These are phyloP conservation scores for Mortierella sp. DNA, from an alignment of 371 early-diverging fungal genomes.

Conservation along the genomic window DNA sequence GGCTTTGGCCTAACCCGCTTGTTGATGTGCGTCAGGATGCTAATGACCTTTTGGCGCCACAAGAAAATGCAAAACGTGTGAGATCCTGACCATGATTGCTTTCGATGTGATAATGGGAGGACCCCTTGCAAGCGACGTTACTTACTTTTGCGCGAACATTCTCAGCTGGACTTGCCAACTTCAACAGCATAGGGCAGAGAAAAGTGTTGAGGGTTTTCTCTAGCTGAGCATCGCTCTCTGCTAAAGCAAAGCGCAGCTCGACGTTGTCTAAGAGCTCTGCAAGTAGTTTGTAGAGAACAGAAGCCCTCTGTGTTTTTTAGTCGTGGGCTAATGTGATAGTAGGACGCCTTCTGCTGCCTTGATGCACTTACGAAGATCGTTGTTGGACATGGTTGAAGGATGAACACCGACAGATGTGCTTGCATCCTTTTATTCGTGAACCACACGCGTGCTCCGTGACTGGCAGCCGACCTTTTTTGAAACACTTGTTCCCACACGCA, in stretches of 20 bases:
- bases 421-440: neutral
- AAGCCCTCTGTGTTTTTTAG: neutral
- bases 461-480: neutral
- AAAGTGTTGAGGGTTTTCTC: constrained; percentile 75
- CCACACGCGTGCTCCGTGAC: too few relatives aligned
- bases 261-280: constrained; percentile 81
- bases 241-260: constrained; percentile 87
- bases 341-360: neutral
- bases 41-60: constrained; percentile 65
- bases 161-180: constrained; percentile 71
- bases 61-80: too few relatives aligned
- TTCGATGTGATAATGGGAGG: too few relatives aligned
- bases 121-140: neutral
- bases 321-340: neutral
- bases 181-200: constrained; percentile 81
- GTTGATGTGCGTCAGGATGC: constrained; percentile 83
- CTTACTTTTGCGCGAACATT: constrained; percentile 61
- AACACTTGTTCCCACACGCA: neutral
- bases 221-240: constrained; percentile 78
- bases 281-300: neutral
- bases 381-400: constrained; percentile 28
- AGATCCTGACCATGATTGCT: too few relatives aligned
- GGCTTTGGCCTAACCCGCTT: constrained; percentile 77
- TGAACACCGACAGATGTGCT: neutral
- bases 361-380: constrained; percentile 32